Evolutionary conservation across 2,329 filamentous ascomycete genomes (phyloP).

Genomic region (Penicillium hesseltinei): DNA sequence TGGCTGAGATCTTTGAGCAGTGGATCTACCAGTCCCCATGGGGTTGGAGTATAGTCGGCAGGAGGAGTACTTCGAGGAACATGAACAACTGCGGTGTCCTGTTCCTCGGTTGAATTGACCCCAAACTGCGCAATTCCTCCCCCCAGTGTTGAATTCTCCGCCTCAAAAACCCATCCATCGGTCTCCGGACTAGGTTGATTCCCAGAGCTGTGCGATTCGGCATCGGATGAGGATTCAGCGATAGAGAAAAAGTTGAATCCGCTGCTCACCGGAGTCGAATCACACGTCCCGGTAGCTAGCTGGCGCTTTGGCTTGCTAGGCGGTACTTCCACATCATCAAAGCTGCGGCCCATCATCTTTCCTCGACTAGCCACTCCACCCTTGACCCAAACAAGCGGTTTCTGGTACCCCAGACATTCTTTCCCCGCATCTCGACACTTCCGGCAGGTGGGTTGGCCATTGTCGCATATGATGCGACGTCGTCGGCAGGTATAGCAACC

Average conservation of each 20-base stretch:
- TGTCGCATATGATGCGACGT: constrained; percentile 45
- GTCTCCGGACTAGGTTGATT: constrained; percentile 17
- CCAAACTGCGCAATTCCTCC: background rate
- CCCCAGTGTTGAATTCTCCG: background rate
- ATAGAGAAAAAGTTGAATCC: constrained; percentile 13
- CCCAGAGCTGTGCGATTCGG: constrained; percentile 18
- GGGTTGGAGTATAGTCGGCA: constrained; percentile 30
- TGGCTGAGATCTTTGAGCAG: constrained; percentile 47
- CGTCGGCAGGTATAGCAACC: constrained; percentile 47
- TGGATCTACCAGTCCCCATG: constrained; percentile 46
- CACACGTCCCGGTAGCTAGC: background rate
- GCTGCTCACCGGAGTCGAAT: background rate
- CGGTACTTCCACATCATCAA: constrained; percentile 38
- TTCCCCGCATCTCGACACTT: constrained; percentile 45
- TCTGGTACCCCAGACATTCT: constrained; percentile 45
- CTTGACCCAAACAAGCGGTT: constrained; percentile 44
- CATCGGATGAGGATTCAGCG: constrained; percentile 14
- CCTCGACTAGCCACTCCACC: constrained; percentile 46
- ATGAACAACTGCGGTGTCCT: constrained; percentile 18
- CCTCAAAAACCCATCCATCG: constrained; percentile 15
- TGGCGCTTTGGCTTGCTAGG: constrained; percentile 2
- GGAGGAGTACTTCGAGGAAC: constrained; percentile 6
- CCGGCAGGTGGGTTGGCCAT: constrained; percentile 42
- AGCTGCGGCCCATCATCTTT: constrained; percentile 55
- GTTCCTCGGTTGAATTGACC: constrained; percentile 1